Evolutionary conservation across 2,329 filamentous ascomycete species (phyloP).

Genomic region (Tolypocladium paradoxum): DNA sequence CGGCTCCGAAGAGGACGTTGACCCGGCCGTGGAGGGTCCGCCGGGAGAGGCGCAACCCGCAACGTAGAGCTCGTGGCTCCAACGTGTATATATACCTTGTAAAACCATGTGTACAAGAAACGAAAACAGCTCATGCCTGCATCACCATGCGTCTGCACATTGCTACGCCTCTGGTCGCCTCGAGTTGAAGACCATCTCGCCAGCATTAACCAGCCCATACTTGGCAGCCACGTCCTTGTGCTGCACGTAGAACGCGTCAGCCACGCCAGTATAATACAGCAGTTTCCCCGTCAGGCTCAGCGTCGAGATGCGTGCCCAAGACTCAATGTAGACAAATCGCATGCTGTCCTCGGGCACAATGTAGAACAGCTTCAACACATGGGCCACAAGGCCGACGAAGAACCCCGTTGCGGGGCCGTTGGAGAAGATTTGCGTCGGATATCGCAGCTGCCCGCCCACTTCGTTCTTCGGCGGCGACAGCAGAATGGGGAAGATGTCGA

Average conservation of each 20-base stretch:
- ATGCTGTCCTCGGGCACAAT: conserved; percentile 43
- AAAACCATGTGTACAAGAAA: conserved; percentile 9
- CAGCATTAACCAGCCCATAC: conserved; percentile 26
- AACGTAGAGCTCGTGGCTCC: not conserved
- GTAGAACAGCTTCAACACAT: conserved; percentile 34
- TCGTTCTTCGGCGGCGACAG: conserved; percentile 18
- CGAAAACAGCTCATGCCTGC: not conserved
- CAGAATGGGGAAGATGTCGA: conserved; percentile 49
- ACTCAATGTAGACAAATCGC: conserved; percentile 79
- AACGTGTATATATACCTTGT: conserved; percentile 10
- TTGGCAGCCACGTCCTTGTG: conserved; percentile 53
- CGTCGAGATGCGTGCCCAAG: conserved; percentile 74
- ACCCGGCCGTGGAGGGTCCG: conserved; percentile 13
- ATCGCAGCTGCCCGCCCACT: conserved; percentile 19
- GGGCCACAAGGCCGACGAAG: conserved; percentile 49
- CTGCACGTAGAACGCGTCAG: conserved; percentile 75
- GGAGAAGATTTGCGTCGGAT: conserved; percentile 68
- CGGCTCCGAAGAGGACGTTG: conserved; percentile 22
- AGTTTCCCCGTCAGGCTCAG: conserved; percentile 79
- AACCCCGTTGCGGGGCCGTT: conserved; percentile 88
- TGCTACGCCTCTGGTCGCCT: conserved; percentile 12
- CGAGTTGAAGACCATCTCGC: conserved; percentile 29
- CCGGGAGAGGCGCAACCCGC: conserved; percentile 5
- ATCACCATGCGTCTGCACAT: not conserved
- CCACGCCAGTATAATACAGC: conserved; percentile 50